Percentiles rank a stretch among this genome's conserved stretches.
These are phyloP conservation scores for Urostyla sp. DNA, from an alignment of 73 alveolate species.

Conservation along the genomic window DNA sequence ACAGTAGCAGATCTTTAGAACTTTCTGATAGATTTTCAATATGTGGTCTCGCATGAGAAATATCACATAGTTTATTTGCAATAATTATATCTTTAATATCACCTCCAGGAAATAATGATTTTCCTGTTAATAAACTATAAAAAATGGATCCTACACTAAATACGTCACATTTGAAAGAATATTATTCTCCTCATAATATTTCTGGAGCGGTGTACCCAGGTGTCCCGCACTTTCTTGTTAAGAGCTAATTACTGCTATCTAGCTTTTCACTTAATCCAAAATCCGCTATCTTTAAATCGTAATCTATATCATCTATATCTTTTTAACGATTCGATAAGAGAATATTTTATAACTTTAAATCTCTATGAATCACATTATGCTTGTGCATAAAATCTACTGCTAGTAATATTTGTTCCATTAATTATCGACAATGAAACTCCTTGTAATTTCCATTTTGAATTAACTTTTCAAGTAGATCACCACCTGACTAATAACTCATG, in stretches of 20 bases:
- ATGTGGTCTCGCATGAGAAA: neutral
- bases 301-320: too few species aligned
- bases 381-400: constrained; percentile 58
- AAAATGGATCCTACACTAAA: constrained; percentile 42
- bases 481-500: constrained; percentile 37
- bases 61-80: neutral
- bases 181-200: constrained; percentile 74
- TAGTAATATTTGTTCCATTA: constrained; percentile 36
- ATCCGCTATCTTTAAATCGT: constrained; percentile 14
- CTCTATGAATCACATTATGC: constrained; percentile 64
- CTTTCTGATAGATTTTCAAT: neutral
- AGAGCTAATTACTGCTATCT: neutral
- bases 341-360: constrained; percentile 62
- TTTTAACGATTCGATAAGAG: too few species aligned
- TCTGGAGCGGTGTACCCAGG: constrained; percentile 99
- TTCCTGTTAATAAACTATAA: constrained; percentile 10
- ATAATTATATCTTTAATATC: neutral
- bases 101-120: constrained; percentile 26
- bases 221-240: constrained; percentile 88
- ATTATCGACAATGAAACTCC: constrained; percentile 7
- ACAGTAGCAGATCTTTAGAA: constrained; percentile 5
- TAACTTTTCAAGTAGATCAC: constrained; percentile 17
- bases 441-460: neutral
- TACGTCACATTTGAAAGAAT: constrained; percentile 26
- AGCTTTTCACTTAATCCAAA: constrained; percentile 20